Percentiles rank a stretch among this genome's conserved stretches.
These are phyloP conservation scores for Amanita pallidorosea DNA, from an alignment of 768 basidiomycete genomes.

Conservation along the genomic window DNA sequence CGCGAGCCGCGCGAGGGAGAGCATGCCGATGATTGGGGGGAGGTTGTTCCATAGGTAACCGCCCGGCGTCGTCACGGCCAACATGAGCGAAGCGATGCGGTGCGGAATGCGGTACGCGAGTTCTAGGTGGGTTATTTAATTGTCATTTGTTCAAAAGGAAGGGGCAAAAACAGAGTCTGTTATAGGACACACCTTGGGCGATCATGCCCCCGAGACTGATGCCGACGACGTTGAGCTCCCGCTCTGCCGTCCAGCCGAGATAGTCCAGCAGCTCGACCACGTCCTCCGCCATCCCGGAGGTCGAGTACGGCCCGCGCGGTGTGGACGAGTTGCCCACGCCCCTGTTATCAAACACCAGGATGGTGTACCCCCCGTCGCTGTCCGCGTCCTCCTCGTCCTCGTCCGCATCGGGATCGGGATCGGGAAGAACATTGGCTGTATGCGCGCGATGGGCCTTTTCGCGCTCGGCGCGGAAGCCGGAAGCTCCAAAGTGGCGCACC, in stretches of 20 bases:
- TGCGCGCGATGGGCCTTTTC: background rate
- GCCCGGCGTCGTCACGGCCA: slow-evolving; percentile 65
- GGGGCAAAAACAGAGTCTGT: too few relatives aligned
- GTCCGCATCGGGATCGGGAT: background rate
- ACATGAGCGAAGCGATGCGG: slow-evolving; percentile 53
- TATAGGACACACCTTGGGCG: slow-evolving; percentile 67
- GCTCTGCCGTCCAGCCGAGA: slow-evolving; percentile 57
- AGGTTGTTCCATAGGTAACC: slow-evolving; percentile 45
- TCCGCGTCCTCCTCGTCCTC: slow-evolving; percentile 1
- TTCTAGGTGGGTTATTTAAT: slow-evolving; percentile 32
- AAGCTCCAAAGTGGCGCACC: slow-evolving; percentile 50
- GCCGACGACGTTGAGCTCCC: slow-evolving; percentile 61
- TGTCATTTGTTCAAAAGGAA: too few relatives aligned
- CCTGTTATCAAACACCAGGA: slow-evolving; percentile 76
- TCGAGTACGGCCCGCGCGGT: slow-evolving; percentile 73
- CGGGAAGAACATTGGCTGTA: background rate
- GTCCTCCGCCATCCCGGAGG: slow-evolving; percentile 73
- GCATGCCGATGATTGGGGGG: slow-evolving; percentile 40
- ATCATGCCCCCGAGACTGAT: slow-evolving; percentile 81
- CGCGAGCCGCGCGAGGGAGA: slow-evolving; percentile 21
- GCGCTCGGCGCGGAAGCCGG: slow-evolving; percentile 10
- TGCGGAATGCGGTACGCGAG: slow-evolving; percentile 56
- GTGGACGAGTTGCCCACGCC: slow-evolving; percentile 70
- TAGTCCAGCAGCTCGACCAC: slow-evolving; percentile 54
- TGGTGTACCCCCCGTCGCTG: slow-evolving; percentile 33